Percentiles rank a stretch among this genome's conserved stretches.
phyloP scores from a whole-genome alignment of 2,329 filamentous ascomycete genomes.

The Aureobasidium lini region DNA sequence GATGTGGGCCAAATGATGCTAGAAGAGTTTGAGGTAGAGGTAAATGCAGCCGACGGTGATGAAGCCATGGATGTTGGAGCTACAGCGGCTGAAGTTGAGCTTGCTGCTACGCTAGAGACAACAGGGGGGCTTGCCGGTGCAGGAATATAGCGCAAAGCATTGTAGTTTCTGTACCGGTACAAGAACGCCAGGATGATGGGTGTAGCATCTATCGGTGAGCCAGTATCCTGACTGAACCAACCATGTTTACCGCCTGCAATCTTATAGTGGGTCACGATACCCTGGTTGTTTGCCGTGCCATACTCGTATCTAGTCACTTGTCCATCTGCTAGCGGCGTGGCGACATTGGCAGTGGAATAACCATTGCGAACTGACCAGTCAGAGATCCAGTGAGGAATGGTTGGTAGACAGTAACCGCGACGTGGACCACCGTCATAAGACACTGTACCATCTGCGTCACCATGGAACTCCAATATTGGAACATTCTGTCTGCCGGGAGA shows the following conservation, averaged over 20 bases:
- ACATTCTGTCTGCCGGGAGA: constrained; percentile 20
- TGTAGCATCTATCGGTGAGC: constrained; percentile 19
- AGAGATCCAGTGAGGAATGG: constrained; percentile 20
- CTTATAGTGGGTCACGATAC: constrained; percentile 33
- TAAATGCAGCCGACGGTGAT: not conserved
- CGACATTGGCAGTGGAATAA: constrained; percentile 23
- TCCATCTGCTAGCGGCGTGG: constrained; percentile 17
- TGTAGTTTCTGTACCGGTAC: constrained; percentile 14
- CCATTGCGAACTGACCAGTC: constrained; percentile 30
- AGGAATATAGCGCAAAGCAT: not conserved
- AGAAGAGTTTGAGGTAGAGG: not conserved
- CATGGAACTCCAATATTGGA: constrained; percentile 39
- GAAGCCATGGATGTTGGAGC: not conserved
- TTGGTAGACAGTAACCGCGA: constrained; percentile 5
- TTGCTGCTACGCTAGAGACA: not conserved
- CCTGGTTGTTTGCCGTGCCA: constrained; percentile 24
- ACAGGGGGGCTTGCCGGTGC: not conserved
- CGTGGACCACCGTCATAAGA: constrained; percentile 27
- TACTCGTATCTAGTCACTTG: constrained; percentile 26
- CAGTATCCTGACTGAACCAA: constrained; percentile 29
- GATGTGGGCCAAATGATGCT: not conserved
- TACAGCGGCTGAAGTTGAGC: not conserved
- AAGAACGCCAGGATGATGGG: constrained; percentile 24
- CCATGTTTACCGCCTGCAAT: constrained; percentile 32
- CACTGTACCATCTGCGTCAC: constrained; percentile 32